Evolutionary conservation across 1,284 basidiomycete species (phyloP).

Genomic region (Tylopilus sp.): DNA sequence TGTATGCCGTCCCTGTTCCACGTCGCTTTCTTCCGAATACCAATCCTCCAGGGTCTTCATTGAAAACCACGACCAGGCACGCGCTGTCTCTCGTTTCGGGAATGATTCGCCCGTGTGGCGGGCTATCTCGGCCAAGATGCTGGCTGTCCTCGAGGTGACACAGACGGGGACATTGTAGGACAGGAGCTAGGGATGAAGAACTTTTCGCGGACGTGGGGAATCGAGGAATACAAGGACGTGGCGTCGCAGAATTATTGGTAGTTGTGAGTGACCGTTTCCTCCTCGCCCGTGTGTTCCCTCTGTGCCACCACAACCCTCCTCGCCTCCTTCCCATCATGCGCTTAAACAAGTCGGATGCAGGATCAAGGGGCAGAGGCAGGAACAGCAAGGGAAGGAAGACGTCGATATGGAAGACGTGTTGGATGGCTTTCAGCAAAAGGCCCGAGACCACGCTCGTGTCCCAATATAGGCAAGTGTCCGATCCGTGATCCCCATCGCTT

Average conservation of each 20-base stretch:
- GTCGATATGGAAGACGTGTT: conserved; percentile 58
- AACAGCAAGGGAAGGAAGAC: conserved; percentile 36
- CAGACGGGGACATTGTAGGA: conserved; percentile 67
- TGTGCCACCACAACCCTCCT: too few species aligned
- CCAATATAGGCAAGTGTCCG: conserved; percentile 52
- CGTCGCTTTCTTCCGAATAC: conserved; percentile 1
- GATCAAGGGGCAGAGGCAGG: conserved; percentile 39
- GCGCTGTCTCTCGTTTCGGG: conserved; percentile 63
- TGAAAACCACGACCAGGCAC: conserved; percentile 67
- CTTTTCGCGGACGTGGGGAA: conserved; percentile 59
- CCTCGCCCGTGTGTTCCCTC: background rate
- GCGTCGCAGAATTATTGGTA: conserved; percentile 52
- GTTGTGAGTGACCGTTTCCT: conserved; percentile 29
- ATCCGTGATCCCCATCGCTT: background rate
- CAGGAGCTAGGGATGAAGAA: conserved; percentile 72
- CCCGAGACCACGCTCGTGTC: conserved; percentile 66
- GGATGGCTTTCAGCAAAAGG: conserved; percentile 56
- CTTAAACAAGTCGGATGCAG: conserved; percentile 22
- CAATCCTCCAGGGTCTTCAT: conserved; percentile 45
- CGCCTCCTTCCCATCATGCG: background rate
- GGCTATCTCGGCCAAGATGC: conserved; percentile 55
- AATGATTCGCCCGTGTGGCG: conserved; percentile 57
- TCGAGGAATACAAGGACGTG: conserved; percentile 73
- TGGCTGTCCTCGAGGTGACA: conserved; percentile 59
- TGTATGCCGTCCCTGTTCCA: conserved; percentile 16